These are phyloP conservation scores for Flaveria linearis DNA, from an alignment of 129 eudicot genomes.

Conservation along the genomic window DNA sequence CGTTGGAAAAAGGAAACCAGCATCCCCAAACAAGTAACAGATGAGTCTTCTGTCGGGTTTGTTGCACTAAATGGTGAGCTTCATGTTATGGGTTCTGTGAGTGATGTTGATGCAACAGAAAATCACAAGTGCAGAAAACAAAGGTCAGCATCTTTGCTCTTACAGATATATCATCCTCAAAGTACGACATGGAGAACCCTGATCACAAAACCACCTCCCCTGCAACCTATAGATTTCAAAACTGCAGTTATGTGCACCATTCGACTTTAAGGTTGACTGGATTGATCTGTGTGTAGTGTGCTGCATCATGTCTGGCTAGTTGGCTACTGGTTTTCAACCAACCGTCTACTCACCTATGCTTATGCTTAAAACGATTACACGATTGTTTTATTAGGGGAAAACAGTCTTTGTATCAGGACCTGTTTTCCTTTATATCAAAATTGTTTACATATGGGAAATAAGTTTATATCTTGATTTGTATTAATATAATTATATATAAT, in stretches of 20 bases:
- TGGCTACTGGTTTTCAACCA: constrained; percentile 10
- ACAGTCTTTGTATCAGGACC: background rate
- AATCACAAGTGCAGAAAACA: constrained; percentile 48
- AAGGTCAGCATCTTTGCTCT: constrained; percentile 57
- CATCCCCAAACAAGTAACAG: constrained; percentile 61
- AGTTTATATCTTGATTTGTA: constrained; percentile 16
- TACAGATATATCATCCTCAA: constrained; percentile 78
- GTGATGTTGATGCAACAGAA: constrained; percentile 47
- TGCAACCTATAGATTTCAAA: constrained; percentile 67
- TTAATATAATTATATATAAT: constrained; percentile 2
- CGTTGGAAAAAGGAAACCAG: constrained; percentile 77
- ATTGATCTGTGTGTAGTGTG: constrained; percentile 26
- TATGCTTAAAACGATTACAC: constrained; percentile 1
- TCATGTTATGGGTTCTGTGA: constrained; percentile 49
- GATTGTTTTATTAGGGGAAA: background rate
- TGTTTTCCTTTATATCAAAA: constrained; percentile 20
- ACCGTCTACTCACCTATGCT: constrained; percentile 17
- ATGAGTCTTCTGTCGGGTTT: constrained; percentile 67
- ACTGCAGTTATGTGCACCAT: constrained; percentile 78
- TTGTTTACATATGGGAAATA: constrained; percentile 17
- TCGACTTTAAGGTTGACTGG: constrained; percentile 46
- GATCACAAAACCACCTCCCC: constrained; percentile 66
- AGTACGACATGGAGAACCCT: constrained; percentile 77
- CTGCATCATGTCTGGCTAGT: background rate
- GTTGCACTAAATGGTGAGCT: constrained; percentile 74